phyloP scores from a whole-genome alignment of 805 yeast genomes.

The Saturnispora dispora region DNA sequence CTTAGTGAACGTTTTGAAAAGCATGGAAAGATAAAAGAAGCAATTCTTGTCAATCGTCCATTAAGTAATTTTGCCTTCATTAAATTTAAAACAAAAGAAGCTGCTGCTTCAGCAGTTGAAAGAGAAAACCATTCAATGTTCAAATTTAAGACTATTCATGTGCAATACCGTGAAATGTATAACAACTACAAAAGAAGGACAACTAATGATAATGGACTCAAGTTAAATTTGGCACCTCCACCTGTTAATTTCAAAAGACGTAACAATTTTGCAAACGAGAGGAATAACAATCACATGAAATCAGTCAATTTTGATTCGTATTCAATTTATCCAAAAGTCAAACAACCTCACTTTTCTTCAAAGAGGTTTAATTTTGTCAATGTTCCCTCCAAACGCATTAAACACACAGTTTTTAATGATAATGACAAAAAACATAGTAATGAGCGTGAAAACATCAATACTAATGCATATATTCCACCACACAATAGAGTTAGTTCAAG shows the following conservation, averaged over 20 bases:
- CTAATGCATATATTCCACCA: neutral
- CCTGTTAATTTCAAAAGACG: constrained; percentile 56
- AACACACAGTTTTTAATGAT: constrained; percentile 5
- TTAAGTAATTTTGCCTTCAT: constrained; percentile 64
- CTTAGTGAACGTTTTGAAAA: constrained; percentile 49
- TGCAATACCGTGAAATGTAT: constrained; percentile 65
- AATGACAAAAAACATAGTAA: neutral
- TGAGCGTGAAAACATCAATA: neutral
- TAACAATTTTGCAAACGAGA: constrained; percentile 14
- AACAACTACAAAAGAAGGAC: constrained; percentile 27
- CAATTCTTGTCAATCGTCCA: constrained; percentile 45
- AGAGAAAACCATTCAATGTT: constrained; percentile 75
- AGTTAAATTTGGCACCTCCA: constrained; percentile 59
- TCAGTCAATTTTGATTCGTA: constrained; percentile 7
- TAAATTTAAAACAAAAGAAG: constrained; percentile 49
- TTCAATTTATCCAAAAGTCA: neutral
- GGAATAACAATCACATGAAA: neutral
- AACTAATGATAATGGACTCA: constrained; percentile 20
- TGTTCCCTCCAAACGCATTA: neutral
- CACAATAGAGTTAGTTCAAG: neutral
- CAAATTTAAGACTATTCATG: constrained; percentile 69
- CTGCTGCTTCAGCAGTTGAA: constrained; percentile 85
- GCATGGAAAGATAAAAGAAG: constrained; percentile 57
- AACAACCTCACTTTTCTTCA: neutral
- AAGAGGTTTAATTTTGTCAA: constrained; percentile 1